Evolutionary conservation across 108 stramenopile genomes (phyloP), one percentile per base, ranked within the genome.

Genomic region (Nitzschia sp.): DNA sequence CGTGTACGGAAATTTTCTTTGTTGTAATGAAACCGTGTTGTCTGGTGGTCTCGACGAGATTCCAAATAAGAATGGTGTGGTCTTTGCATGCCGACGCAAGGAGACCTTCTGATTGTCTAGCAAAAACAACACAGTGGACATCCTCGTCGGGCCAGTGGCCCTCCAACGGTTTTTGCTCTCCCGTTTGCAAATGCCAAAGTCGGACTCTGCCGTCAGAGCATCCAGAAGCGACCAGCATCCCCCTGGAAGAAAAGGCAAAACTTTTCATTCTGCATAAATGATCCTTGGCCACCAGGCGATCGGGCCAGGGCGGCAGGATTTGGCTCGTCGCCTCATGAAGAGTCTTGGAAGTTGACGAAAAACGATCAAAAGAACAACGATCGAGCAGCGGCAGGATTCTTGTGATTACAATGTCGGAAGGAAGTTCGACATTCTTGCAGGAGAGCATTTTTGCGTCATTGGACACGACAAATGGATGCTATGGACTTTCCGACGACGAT

Each of bases 101-200:
- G 19, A 25, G 34, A 31, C 27, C 11, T 25, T n/a, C 18, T 29
- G 24, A 27, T 18, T 27, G 29, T 54, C n/a, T 5, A 4, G 21
- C 34, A 32, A 53, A 30, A 26, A 24, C 53, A 33, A 53, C 31
- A 54, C 4, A 46, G 25, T 4, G 33, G 21, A 67, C 53, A 6
- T 30, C 53, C 34, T 67, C 66, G 21, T 55, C 66, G 21, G 66
- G 66, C 66, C 66, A 67, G 34, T 70, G 68, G 6, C 57, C 68
- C 8, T 47, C 46, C 29, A 58, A 26, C 4, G 68, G 42, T 1
- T 35, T 32, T 31, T 58, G 57, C 28, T 58, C 58, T 45, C 68
- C 68, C 45, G 24, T 15, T n/a, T 55, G 38, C 24, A 70, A 49
- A 46, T 70, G 36, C 68, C 68, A 70, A 0, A 57, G 34, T 46